Base-by-base conservation (phyloP, 768 basidiomycete genomes). In the Phylloporus arenicola region DNA sequence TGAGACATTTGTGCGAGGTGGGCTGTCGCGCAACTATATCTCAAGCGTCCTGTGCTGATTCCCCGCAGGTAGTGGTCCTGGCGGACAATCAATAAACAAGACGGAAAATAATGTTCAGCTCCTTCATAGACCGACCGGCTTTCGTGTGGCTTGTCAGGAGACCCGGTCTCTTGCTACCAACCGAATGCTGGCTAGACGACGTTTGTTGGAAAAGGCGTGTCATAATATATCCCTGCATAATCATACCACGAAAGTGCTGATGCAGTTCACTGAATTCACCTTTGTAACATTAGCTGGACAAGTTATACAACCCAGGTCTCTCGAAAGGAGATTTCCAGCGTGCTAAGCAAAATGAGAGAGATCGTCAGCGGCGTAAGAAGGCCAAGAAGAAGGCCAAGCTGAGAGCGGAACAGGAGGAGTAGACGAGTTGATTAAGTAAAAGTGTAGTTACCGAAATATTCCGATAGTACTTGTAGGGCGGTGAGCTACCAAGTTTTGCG, bases 1-100 rank as follows among this genome's bases (percentile, higher is more conserved):
- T n/a, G 93, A 95, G 70, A 72, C 75, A 19, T 95, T 95, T 67
- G 86, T 94, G 45, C 77, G 89, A 66, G 92, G 92, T 88, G 46
- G 61, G 65, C 71, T 57, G 8, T 42, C 19, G 11, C 42, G n/a
- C 25, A 43, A 11, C 20, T 19, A 33, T 31, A 7, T 42, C 33
- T 34, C 13, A n/a, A 27, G 29, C 47, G 39, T 45, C 19, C 22
- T 47, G 50, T 46, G 17, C n/a, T 57, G 25, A 64, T 50, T 43
- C 29, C 10, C 2, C 43, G 24, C 61, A 92, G 91, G 91, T 40
- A 84, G 88, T 62, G 93, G 92, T 16, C 92, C 92, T 54, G 93
- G 93, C 25, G 93, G 93, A n/a, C 93, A 97, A 75, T 92, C 91
- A 24, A 84, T 95, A 64, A 95, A 97, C 75, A 97, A 96, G 73